Evolutionary conservation across 2,329 filamentous ascomycete species (phyloP), one percentile per base, ranked within the genome.

Genomic region (Coleophoma cylindrospora): DNA sequence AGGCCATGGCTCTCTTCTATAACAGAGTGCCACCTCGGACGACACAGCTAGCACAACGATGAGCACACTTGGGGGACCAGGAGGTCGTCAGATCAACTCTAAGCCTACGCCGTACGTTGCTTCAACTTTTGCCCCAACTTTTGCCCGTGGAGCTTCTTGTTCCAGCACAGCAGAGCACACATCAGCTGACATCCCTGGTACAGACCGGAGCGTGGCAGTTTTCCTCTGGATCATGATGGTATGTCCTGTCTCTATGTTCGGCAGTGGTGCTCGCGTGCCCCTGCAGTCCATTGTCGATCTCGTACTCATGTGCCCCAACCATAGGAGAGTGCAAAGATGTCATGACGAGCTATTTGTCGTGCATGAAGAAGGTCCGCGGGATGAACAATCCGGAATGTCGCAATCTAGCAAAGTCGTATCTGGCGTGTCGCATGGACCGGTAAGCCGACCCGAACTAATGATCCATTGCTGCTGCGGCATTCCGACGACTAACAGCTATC

Each of bases 181-280:
- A 45, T 12, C 10, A 22, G 33, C 45, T 56, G 49, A 54, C 50
- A 14, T n/a, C 2, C 15, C 1, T 9, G 11, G 11, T 48, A 34
- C 59, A 94, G 89, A 50, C 92, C 92, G 5, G 88, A 96, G 68
- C 84, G 91, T 61, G 92, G 92, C 50, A 95, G 89, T 62, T 97
- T 97, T 65, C 92, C 92, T n/a, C 82, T 97, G 50, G 92, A 97
- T 69, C 91, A 96, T 63, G 91, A 96, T 68, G 90, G 82, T 84
- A 71, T 58, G 66, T 54, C 51, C 49, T 41, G 9, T 27, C 27
- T 8, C 27, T 27, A 27, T 27, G 27, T 27, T 27, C 9, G 27
- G 27, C 27, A 7, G 27, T 27, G 27, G 27, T 27, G 27, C 9
- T 27, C 27, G 27, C 27, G 27, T 27, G 6, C 27, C 6, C 27